phyloP scores from a whole-genome alignment of 129 eudicot species.

The Oenanthe sinensis region DNA sequence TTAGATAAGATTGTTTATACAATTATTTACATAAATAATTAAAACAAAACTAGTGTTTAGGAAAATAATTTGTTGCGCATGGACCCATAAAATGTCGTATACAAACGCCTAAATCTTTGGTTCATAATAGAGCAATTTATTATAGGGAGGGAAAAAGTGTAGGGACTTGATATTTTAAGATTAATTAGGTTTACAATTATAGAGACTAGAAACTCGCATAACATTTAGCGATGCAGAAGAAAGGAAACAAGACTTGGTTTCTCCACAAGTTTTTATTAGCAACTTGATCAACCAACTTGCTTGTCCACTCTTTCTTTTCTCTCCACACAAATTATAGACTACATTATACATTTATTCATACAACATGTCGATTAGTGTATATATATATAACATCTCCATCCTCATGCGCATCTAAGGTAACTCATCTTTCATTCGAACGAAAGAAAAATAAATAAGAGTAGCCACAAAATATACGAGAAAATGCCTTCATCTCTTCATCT shows the following conservation, averaged over 20 bases:
- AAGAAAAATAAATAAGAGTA: too few relatives aligned
- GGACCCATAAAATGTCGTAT: too few relatives aligned
- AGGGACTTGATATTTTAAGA: too few relatives aligned
- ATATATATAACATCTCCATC: background rate
- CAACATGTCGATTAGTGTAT: background rate
- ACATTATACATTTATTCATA: background rate
- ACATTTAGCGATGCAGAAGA: too few relatives aligned
- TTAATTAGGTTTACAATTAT: background rate
- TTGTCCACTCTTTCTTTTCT: background rate
- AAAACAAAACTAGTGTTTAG: too few relatives aligned
- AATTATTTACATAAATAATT: too few relatives aligned
- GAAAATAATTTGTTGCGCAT: too few relatives aligned
- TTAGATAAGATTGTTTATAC: too few relatives aligned
- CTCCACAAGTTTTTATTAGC: background rate
- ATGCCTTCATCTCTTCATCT: constrained; percentile 57
- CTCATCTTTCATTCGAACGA: background rate
- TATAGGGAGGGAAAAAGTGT: too few relatives aligned
- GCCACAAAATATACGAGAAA: background rate
- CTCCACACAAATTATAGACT: background rate
- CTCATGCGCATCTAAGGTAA: background rate
- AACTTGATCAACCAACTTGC: constrained; percentile 8
- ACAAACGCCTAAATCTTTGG: too few relatives aligned
- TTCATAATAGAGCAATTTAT: too few relatives aligned
- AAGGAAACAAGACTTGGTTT: background rate
- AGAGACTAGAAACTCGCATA: too few relatives aligned